Evolutionary conservation across 805 yeast genomes (phyloP).

Genomic region (Ogataea pini): DNA sequence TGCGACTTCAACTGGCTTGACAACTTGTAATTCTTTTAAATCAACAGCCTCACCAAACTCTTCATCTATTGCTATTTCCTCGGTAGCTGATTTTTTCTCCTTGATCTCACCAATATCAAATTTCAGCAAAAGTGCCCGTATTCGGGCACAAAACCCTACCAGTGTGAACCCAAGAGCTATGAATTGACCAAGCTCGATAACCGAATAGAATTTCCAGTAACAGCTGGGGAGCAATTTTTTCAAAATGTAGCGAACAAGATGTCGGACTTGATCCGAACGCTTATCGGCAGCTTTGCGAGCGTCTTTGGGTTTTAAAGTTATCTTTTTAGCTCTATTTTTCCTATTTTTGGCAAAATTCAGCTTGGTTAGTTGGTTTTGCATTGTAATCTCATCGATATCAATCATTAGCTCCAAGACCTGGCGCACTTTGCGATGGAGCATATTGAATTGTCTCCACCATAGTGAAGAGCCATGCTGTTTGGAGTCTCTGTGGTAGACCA

Average conservation of each 20-base stretch:
- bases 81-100: background rate
- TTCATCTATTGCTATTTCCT: constrained; percentile 8
- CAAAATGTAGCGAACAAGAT: constrained; percentile 32
- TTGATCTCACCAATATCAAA: constrained; percentile 14
- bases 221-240: constrained; percentile 45
- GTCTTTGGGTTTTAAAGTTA: constrained; percentile 9
- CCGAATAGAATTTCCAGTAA: constrained; percentile 62
- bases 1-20: background rate
- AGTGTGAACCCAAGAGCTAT: constrained; percentile 70
- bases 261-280: constrained; percentile 11
- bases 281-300: constrained; percentile 6
- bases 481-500: constrained; percentile 67
- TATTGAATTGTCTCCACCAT: constrained; percentile 77
- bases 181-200: constrained; percentile 76
- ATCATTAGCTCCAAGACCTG: constrained; percentile 37
- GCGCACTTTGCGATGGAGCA: constrained; percentile 58
- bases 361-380: constrained; percentile 10
- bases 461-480: constrained; percentile 72
- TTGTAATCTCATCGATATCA: constrained; percentile 27
- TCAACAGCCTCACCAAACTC: constrained; percentile 21
- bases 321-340: constrained; percentile 12
- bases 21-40: constrained; percentile 6
- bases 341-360: constrained; percentile 14
- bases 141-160: constrained; percentile 54
- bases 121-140: constrained; percentile 34